Conservation (phyloP, 768 basidiomycete genomes). For the Kwoniella shandongensis region DNA sequence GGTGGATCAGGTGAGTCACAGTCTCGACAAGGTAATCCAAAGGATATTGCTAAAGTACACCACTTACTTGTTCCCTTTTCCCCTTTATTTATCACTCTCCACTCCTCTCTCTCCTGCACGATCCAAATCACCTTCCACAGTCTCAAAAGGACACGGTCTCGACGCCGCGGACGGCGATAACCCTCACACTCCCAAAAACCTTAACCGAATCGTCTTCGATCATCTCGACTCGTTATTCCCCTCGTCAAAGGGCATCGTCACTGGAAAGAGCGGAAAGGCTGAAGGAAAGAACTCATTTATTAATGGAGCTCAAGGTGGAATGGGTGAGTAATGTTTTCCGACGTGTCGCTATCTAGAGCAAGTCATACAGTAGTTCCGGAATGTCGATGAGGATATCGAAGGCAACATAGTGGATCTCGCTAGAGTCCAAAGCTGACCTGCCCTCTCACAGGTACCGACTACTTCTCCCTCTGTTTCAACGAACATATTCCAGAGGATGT, state of each 20-base stretch:
- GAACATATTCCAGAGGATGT: constrained; percentile 50
- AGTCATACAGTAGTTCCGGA: too few relatives aligned
- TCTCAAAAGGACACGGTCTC: constrained; percentile 30
- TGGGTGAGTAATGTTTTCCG: constrained; percentile 29
- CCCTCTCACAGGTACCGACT: constrained; percentile 29
- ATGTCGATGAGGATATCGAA: too few relatives aligned
- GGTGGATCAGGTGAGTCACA: constrained; percentile 41
- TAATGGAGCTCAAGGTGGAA: constrained; percentile 49
- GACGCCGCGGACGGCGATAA: constrained; percentile 11
- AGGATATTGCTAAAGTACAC: too few relatives aligned
- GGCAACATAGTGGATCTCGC: too few relatives aligned
- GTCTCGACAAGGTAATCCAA: background rate
- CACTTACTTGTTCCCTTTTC: background rate
- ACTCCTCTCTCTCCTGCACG: background rate
- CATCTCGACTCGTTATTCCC: constrained; percentile 36
- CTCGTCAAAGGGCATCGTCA: constrained; percentile 8
- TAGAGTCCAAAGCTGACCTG: too few relatives aligned
- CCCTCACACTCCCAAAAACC: constrained; percentile 21
- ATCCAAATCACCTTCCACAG: too few relatives aligned
- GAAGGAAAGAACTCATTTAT: constrained; percentile 38
- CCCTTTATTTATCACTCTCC: background rate
- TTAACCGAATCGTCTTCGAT: constrained; percentile 38
- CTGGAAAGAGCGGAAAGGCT: constrained; percentile 18
- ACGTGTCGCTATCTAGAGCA: too few relatives aligned
- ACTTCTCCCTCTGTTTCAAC: constrained; percentile 49